These are phyloP conservation scores for Gracilaria gracilis DNA, from an alignment of 23 red algal species.

Conservation along the genomic window DNA sequence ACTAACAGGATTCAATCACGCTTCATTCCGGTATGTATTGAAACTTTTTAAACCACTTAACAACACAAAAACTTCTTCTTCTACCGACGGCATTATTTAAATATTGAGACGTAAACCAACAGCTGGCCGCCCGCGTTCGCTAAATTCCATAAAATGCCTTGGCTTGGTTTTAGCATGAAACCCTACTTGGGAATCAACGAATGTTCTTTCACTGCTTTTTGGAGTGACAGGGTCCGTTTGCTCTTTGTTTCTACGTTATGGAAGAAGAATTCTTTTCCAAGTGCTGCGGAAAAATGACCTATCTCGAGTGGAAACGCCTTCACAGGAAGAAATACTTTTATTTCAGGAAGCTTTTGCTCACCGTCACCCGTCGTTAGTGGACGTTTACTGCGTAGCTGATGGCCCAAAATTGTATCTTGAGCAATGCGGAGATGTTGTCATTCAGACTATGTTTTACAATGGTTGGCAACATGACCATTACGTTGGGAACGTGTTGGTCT, in stretches of 20 bases:
- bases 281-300: neutral
- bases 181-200: no score
- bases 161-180: no score
- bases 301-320: neutral
- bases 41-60: no score
- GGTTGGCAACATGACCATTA: slow-evolving; percentile 34
- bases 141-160: no score
- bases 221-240: neutral
- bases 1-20: no score
- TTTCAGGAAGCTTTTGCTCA: neutral
- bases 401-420: slow-evolving; percentile 28
- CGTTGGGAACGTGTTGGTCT: slow-evolving; percentile 35
- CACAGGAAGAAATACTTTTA: neutral
- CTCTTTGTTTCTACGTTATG: slow-evolving; percentile 24
- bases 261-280: neutral
- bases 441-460: slow-evolving; percentile 56
- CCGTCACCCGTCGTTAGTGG: neutral
- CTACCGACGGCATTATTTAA: no score
- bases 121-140: no score
- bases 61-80: no score
- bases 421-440: neutral
- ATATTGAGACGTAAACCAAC: no score
- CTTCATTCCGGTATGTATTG: no score
- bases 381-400: slow-evolving; percentile 55
- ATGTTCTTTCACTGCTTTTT: slow-evolving; percentile 28